These are phyloP conservation scores for Fraxinus sp. DNA, from an alignment of 305 asterid species.

Conservation along the genomic window DNA sequence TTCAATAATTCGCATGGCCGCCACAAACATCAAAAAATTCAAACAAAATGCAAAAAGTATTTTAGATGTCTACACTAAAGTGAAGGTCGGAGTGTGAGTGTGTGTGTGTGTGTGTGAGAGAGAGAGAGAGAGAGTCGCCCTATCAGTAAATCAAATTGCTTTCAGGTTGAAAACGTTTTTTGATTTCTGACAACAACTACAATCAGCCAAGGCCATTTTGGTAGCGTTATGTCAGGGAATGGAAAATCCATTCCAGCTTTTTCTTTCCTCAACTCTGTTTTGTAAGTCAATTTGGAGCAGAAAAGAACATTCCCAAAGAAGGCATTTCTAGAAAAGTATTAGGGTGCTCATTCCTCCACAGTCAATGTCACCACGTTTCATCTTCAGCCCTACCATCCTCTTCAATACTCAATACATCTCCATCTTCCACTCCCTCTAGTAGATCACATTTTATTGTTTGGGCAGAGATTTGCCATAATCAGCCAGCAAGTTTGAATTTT, in stretches of 20 bases:
- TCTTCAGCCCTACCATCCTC: neutral
- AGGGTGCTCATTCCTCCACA: neutral
- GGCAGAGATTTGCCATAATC: neutral
- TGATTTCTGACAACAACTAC: neutral
- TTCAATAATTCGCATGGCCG: neutral
- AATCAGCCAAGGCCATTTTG: neutral
- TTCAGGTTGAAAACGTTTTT: neutral
- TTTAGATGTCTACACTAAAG: neutral
- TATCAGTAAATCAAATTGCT: neutral
- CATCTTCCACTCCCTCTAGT: neutral
- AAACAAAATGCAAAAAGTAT: neutral
- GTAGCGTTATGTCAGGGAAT: neutral
- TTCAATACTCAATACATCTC: neutral
- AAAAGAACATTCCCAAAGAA: neutral
- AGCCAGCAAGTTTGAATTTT: neutral
- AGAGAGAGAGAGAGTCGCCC: neutral
- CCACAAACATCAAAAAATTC: neutral
- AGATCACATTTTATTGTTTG: neutral
- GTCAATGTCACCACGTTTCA: neutral
- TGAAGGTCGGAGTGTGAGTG: neutral
- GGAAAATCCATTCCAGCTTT: neutral
- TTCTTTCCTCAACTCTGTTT: neutral
- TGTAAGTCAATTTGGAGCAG: neutral
- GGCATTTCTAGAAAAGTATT: neutral
- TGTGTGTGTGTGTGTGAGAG: neutral